Evolutionary conservation across 1,139 yeast species (phyloP), one percentile per base, ranked within the genome.

Genomic region (Taiozyma sp.): DNA sequence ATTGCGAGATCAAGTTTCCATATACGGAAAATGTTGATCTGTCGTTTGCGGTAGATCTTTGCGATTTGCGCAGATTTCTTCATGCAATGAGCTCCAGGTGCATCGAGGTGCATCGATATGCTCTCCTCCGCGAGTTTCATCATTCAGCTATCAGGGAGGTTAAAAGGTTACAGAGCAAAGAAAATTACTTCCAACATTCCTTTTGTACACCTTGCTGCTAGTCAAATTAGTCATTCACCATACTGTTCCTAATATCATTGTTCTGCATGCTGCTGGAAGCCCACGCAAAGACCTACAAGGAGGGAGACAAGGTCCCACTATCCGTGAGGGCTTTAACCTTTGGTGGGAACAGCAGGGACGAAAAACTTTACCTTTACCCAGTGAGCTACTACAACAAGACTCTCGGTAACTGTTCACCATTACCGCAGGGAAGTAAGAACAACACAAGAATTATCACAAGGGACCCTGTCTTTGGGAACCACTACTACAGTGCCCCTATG

Each of bases 311-410:
- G 0, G 44, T 64, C 3, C 57, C 60, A 8, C 34, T 64, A 12
- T 48, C 57, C 2, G 62, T 63, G 24, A 60, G 60, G 39, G 55
- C 64, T 0, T 47, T 63, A 1, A 55, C 66, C 4, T 64, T 64
- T 12, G 68, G 66, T 28, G 68, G 68, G 8, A 62, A 63, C 23
- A 52, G 62, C 1, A 54, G 40, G 14, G 63, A 58, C 43, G 59
- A 58, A 12, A 53, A 58, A 28, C 47, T 60, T 9, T 59, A 57
- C 34, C 53, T 64, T 16, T 62, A 64, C 39, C 63, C 67, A 1
- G 51, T 62, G 9, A 59, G 55, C 45, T 64, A 60, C 47, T 61
- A 61, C 48, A 49, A 63, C 43, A 54, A 53, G 23, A 59, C 64
- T 1, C 48, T 61, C 19, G 59, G 45, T 14, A 45, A 51, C 28